Base-by-base conservation (phyloP, 192 early-diverging fungal species). In the Rhizophagus sp. region DNA sequence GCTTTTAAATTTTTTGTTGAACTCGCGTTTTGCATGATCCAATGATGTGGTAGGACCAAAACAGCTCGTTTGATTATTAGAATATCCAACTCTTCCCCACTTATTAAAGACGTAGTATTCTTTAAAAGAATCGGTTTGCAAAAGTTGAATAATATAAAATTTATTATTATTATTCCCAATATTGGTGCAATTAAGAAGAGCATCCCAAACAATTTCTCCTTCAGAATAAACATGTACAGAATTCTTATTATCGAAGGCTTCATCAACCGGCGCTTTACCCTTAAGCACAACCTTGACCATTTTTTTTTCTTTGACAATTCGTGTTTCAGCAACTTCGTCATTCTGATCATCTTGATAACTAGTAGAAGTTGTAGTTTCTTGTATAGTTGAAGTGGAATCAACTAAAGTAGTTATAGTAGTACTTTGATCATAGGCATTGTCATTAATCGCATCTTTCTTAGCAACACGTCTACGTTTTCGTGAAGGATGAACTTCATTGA, bases 31-130 rank as follows among this genome's bases (percentile, higher is more conserved):
- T 15, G 88, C 91, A 0, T 44, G 61, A 8, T 86, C 79, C 41
- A 84, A 17, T 62, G 72, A 47, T 5, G 74, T 13, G 22, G 64
- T 68, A 11, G 82, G 84, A 47, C 64, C 15, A 12, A 61, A 67
- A 17, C 73, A 75, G 4, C 81, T 86, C 19, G 52, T 84, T 83
- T 92, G 90, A 27, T 93, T 94, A 41, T 12, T 47, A 47, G 44
- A 47, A 24, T 84, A 85, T 22, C 95, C 95, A 50, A 95, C 90
- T 27, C 88, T 81, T 19, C 94, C 95, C 94, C 94, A 96, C 66
- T 90, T 90, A 19, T 82, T 90, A 88, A 88, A 95, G 25, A 87
- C 87, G 80, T 88, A 91, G 3, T 77, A 17, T 49, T 84, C 74
- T 34, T 36, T 73, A 33, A 34, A 19, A 44, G 39, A 25, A 67